Percentiles rank a stretch among this genome's conserved stretches.
Conservation (phyloP, 495 filamentous ascomycete genomes). For the Tuber calosporum region DNA sequence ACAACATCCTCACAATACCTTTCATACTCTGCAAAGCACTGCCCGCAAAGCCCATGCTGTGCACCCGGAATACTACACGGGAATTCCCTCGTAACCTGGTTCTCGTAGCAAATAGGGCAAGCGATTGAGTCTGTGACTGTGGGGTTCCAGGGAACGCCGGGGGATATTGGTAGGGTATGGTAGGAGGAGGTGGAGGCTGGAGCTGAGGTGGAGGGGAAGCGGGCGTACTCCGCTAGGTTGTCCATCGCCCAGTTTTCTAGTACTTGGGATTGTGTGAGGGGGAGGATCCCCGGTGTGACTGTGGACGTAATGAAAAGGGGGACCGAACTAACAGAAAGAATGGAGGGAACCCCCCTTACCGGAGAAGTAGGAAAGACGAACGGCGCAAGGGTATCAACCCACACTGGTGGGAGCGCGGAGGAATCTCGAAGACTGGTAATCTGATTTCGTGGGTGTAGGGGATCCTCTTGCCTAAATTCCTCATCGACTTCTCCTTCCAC, state of each 20-base stretch:
- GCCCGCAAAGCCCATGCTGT: background rate
- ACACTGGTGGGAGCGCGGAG: background rate
- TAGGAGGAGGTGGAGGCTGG: background rate
- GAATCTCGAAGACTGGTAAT: background rate
- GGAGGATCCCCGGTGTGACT: background rate
- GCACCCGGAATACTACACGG: background rate
- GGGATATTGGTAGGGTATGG: background rate
- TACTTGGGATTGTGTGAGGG: background rate
- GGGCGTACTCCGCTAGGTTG: background rate
- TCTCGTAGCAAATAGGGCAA: background rate
- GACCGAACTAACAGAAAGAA: background rate
- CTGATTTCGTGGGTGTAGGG: background rate
- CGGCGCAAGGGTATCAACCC: background rate
- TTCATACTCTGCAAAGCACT: background rate
- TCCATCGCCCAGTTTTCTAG: background rate
- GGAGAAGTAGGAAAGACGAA: background rate
- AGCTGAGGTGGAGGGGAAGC: background rate
- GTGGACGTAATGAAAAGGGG: no score
- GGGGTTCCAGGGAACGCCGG: background rate
- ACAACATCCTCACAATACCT: background rate
- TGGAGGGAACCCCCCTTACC: background rate
- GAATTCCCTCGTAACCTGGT: background rate
- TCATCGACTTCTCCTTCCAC: background rate
- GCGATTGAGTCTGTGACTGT: background rate
- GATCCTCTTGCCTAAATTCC: background rate